Base-by-base conservation (phyloP, 2,329 filamentous ascomycete species). In the Aspergillus awamori region DNA sequence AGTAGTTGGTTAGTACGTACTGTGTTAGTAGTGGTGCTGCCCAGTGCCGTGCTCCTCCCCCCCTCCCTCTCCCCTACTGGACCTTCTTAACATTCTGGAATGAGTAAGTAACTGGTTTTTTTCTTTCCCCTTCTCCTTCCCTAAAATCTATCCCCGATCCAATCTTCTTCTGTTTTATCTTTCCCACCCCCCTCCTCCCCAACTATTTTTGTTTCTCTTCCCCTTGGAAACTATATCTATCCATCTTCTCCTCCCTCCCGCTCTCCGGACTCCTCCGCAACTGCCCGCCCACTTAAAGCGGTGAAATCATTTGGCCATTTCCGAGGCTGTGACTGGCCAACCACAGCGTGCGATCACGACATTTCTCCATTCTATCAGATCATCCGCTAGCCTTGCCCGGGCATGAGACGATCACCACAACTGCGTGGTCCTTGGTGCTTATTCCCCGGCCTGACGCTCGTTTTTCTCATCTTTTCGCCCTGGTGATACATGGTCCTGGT, bases 301-400 rank as follows among this genome's bases (percentile, higher is more conserved):
- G 69, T 70, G 62, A 72, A 59, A 55, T 49, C 36, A 24, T 22
- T 30, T 39, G 45, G 57, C 20, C 33, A 48, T 6, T 58, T 47
- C 62, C 58, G 55, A 58, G 59, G 60, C 48, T 53, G n/a, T 17
- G 52, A 67, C 68, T 57, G 70, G 66, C 73, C 62, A 72, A 75
- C 66, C 68, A 74, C 60, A 67, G 49, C 17, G 26, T 49, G 68
- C 73, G 72, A 77, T 78, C 73, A 76, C 76, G 76, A 77, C 75
- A 78, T 78, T 76, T 77, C 73, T 72, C 74, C 76, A 76, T 76
- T 73, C 65, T 70, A 78, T 77, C 73, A 75, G 72, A 75, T 75
- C 75, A 77, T 77, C 73, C 64, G 63, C 67, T 69, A 73, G 71
- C 64, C 63, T 60, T 54, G 52, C 60, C 55, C 60, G 62, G 65